Percentiles rank a stretch among this genome's conserved stretches.
Evolutionary conservation across 352 stramenopile genomes (phyloP).

Genomic region (Pythium brachiatum): DNA sequence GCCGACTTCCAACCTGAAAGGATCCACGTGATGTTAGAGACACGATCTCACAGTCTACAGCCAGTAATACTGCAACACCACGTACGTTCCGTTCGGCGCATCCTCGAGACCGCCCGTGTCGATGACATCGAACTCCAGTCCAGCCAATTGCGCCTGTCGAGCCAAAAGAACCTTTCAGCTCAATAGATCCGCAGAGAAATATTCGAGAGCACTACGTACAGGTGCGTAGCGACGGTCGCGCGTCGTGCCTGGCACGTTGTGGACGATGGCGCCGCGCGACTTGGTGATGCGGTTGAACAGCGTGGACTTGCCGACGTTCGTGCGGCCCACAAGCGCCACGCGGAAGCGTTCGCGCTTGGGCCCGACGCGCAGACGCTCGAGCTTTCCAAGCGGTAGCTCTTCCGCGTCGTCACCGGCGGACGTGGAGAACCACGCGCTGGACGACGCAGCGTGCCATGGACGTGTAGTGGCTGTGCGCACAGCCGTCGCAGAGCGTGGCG

Average conservation of each 20-base stretch:
- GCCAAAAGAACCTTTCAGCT: no score
- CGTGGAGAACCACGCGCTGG: conserved; percentile 7
- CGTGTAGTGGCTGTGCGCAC: neutral
- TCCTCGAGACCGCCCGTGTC: conserved; percentile 82
- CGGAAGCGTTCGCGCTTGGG: conserved; percentile 55
- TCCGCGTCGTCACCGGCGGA: conserved; percentile 11
- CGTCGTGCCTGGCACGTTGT: conserved; percentile 79
- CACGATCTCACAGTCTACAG: no score
- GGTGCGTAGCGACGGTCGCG: conserved; percentile 70
- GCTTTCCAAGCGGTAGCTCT: conserved; percentile 21
- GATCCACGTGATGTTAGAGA: no score
- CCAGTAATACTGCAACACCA: neutral
- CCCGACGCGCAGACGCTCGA: conserved; percentile 35
- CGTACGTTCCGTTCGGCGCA: conserved; percentile 48
- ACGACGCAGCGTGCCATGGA: conserved; percentile 12
- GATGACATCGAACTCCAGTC: conserved; percentile 79
- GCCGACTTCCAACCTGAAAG: conserved; percentile 54
- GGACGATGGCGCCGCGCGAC: conserved; percentile 72
- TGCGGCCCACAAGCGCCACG: conserved; percentile 77
- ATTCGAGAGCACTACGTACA: conserved; percentile 18
- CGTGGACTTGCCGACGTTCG: conserved; percentile 85
- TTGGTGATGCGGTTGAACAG: conserved; percentile 85
- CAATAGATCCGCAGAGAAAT: no score
- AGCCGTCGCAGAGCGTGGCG: conserved; percentile 19
- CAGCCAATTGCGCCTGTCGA: conserved; percentile 43